Evolutionary conservation across 2,329 filamentous ascomycete genomes (phyloP).

Genomic region (Arthroderma uncinatum): DNA sequence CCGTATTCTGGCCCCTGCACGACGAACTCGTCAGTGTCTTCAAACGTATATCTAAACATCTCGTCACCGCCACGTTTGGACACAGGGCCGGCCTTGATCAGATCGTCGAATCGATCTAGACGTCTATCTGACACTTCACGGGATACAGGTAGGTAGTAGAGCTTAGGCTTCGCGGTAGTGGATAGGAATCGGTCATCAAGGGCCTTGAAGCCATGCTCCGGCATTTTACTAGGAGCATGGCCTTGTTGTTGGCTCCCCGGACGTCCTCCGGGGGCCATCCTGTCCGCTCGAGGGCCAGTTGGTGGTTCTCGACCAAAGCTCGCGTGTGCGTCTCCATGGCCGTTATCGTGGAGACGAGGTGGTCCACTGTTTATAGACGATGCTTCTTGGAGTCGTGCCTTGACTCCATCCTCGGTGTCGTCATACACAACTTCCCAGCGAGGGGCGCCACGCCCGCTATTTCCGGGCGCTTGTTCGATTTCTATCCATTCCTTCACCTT

Average conservation of each 20-base stretch:
- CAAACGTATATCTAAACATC: slow-evolving; percentile 63
- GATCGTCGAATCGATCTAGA: slow-evolving; percentile 46
- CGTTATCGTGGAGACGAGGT: slow-evolving; percentile 4
- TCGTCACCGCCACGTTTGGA: slow-evolving; percentile 38
- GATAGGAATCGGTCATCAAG: slow-evolving; percentile 51
- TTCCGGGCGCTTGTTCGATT: slow-evolving; percentile 46
- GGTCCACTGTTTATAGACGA: neutral
- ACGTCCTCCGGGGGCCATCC: slow-evolving; percentile 5
- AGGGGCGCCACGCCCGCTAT: slow-evolving; percentile 34
- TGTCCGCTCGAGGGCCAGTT: slow-evolving; percentile 21
- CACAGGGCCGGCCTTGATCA: slow-evolving; percentile 30
- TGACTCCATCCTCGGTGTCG: slow-evolving; percentile 44
- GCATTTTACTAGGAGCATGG: slow-evolving; percentile 3
- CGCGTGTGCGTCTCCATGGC: slow-evolving; percentile 13
- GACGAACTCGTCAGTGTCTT: slow-evolving; percentile 54
- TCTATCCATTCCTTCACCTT: slow-evolving; percentile 63
- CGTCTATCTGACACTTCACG: slow-evolving; percentile 54
- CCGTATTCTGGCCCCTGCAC: slow-evolving; percentile 59
- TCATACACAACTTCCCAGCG: slow-evolving; percentile 67
- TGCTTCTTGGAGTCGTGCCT: slow-evolving; percentile 46
- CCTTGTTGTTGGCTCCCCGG: neutral
- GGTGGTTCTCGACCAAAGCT: slow-evolving; percentile 21
- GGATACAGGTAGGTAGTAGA: slow-evolving; percentile 56
- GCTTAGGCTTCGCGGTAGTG: slow-evolving; percentile 50
- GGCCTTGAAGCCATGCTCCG: slow-evolving; percentile 41